Percentiles rank a stretch among this genome's conserved stretches.
phyloP scores from a whole-genome alignment of 2,329 filamentous ascomycete genomes.

The Monilinia polystroma region DNA sequence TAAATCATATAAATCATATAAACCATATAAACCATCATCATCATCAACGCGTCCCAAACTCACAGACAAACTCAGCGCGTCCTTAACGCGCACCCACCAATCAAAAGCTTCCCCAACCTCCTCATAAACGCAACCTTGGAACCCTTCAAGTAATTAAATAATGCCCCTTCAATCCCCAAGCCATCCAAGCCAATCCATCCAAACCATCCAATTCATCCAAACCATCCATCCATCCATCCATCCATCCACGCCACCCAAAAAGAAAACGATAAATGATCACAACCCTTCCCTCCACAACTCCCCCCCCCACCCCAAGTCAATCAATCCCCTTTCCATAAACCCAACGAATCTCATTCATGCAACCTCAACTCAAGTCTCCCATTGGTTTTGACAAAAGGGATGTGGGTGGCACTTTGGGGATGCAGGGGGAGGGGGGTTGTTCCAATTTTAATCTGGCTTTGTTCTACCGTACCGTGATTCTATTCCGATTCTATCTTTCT shows the following conservation, averaged over 20 bases:
- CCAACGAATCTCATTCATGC: slow-evolving; percentile 1
- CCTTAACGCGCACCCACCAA: background rate
- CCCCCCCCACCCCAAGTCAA: too few relatives aligned
- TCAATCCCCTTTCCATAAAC: too few relatives aligned
- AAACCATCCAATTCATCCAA: too few relatives aligned
- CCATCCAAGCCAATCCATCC: background rate
- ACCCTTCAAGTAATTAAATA: background rate
- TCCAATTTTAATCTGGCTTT: too few relatives aligned
- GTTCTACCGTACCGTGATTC: too few relatives aligned
- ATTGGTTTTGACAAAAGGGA: background rate
- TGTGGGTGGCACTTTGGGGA: background rate
- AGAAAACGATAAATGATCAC: too few relatives aligned
- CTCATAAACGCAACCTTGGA: background rate
- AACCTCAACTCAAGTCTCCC: background rate
- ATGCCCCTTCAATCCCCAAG: background rate
- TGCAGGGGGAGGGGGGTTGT: background rate
- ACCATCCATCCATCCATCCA: too few relatives aligned
- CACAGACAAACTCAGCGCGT: background rate
- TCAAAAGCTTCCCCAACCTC: background rate
- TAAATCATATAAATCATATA: too few relatives aligned
- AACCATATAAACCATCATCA: too few relatives aligned
- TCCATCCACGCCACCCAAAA: background rate
- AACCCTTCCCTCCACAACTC: too few relatives aligned
- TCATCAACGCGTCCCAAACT: background rate
- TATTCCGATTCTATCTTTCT: too few relatives aligned